phyloP scores from a whole-genome alignment of 2,329 filamentous ascomycete genomes.

The Trichoderma cornu-damae region DNA sequence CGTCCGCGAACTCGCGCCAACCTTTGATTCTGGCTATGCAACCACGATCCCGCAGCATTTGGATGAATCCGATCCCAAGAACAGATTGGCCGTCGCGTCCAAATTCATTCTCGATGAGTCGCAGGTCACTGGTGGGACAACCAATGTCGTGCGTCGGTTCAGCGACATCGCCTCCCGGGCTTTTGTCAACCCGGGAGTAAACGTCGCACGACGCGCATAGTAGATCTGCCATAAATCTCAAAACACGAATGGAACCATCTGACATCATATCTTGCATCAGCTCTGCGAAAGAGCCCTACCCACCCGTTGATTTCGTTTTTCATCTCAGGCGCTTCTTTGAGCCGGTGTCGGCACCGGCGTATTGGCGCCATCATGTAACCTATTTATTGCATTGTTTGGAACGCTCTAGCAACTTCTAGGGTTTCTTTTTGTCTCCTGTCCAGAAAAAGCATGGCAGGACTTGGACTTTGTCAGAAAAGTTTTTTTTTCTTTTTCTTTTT shows the following conservation, averaged over 20 bases:
- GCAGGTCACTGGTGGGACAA: conserved; percentile 61
- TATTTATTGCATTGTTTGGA: background rate
- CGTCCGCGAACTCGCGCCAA: conserved; percentile 66
- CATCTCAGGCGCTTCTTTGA: background rate
- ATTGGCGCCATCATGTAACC: background rate
- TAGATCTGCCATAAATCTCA: background rate
- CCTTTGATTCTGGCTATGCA: conserved; percentile 55
- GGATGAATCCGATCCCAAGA: conserved; percentile 62
- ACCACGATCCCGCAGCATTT: conserved; percentile 53
- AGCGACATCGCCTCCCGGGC: conserved; percentile 61
- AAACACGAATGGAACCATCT: background rate
- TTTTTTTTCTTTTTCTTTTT: conserved; percentile 20
- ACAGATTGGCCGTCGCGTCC: conserved; percentile 62
- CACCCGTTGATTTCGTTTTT: background rate
- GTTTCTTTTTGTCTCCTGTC: background rate
- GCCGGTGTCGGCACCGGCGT: background rate
- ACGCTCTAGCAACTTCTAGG: background rate
- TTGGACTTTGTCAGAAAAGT: conserved; percentile 23
- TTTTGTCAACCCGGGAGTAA: conserved; percentile 50
- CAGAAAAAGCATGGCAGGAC: conserved; percentile 34
- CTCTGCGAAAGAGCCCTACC: background rate
- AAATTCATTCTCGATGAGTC: conserved; percentile 65
- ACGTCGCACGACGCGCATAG: conserved; percentile 35
- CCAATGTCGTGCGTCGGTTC: conserved; percentile 66
- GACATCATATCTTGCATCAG: background rate